Conservation (phyloP, 2,329 filamentous ascomycete species). For the Scedosporium dehoogii region DNA sequence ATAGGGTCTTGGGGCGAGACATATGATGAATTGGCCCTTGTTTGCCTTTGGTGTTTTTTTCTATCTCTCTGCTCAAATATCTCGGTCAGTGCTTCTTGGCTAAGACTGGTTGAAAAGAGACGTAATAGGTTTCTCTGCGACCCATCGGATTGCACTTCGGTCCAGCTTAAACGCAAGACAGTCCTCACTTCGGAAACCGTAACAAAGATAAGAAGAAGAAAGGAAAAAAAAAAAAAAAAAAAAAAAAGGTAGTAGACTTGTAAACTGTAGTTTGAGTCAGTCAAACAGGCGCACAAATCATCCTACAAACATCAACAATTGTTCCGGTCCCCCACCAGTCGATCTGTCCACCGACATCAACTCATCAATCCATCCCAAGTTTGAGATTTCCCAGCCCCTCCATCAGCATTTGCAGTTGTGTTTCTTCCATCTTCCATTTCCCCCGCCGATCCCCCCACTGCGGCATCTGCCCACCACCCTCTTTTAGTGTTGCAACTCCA, state of each 20-base stretch:
- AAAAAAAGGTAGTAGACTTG: too few relatives aligned
- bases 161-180: neutral
- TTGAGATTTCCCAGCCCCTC: neutral
- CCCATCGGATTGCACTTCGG: too few relatives aligned
- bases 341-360: neutral
- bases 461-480: too few relatives aligned
- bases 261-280: too few relatives aligned
- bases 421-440: neutral
- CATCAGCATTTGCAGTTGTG: neutral
- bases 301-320: neutral
- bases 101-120: neutral
- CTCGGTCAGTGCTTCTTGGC: neutral
- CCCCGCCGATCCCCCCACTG: neutral
- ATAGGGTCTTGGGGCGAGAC: neutral
- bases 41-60: neutral
- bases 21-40: neutral
- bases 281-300: neutral
- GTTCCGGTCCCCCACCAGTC: neutral
- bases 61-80: neutral
- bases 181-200: neutral
- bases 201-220: neutral
- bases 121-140: neutral
- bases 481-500: neutral
- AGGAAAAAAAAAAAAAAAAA: neutral
- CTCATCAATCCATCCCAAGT: neutral